Conservation (phyloP, 1,284 basidiomycete genomes). For the Ganoderma meredithae region DNA sequence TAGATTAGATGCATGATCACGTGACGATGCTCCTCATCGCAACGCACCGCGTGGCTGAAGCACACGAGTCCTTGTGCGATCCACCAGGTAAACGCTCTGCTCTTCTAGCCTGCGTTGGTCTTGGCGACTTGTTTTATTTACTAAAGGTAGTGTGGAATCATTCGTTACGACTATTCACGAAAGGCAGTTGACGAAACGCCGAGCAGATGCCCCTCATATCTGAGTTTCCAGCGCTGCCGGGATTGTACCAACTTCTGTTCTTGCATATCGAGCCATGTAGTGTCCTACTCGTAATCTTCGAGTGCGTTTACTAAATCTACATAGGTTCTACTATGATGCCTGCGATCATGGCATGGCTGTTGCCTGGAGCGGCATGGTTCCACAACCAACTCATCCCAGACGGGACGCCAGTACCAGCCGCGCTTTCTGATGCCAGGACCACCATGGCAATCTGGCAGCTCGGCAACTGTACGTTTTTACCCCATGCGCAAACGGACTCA, state of each 20-base stretch:
- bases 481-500: not conserved
- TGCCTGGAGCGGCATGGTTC: conserved; percentile 75
- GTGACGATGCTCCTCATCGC: not conserved
- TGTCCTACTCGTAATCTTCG: conserved; percentile 29
- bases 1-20: conserved; percentile 5
- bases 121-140: not conserved
- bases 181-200: not conserved
- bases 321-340: conserved; percentile 67
- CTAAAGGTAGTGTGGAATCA: not conserved
- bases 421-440: conserved; percentile 56
- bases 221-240: conserved; percentile 67
- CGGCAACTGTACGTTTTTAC: conserved; percentile 61
- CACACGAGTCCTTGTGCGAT: not conserved
- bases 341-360: conserved; percentile 64
- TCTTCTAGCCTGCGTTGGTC: not conserved
- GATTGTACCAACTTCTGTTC: conserved; percentile 73
- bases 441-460: conserved; percentile 79
- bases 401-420: conserved; percentile 40
- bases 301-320: not conserved
- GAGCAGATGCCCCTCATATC: conserved; percentile 38
- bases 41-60: not conserved
- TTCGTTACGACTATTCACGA: not conserved
- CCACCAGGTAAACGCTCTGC: not conserved
- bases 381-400: conserved; percentile 72
- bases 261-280: conserved; percentile 74